These are phyloP conservation scores for Saccharomycopsis sp. DNA, from an alignment of 805 yeast species.

Conservation along the genomic window DNA sequence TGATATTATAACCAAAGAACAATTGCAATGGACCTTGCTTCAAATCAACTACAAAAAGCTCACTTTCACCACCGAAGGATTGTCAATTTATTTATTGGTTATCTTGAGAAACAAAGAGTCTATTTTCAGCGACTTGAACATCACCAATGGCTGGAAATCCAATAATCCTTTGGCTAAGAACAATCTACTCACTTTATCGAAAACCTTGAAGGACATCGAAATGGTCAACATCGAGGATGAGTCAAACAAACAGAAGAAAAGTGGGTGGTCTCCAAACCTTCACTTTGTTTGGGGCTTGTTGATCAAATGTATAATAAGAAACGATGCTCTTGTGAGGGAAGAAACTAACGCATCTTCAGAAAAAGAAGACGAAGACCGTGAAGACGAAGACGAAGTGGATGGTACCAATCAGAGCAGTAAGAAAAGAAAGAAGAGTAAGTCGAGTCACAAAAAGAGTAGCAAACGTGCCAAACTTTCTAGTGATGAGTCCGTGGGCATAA, in stretches of 20 bases:
- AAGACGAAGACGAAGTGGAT: slow-evolving; percentile 21
- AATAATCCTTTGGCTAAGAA: slow-evolving; percentile 70
- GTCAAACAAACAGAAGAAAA: slow-evolving; percentile 41
- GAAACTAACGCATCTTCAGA: background rate
- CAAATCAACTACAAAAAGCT: slow-evolving; percentile 47
- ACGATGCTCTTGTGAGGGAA: background rate
- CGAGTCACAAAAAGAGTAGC: slow-evolving; percentile 26
- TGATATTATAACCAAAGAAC: slow-evolving; percentile 12
- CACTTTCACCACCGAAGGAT: slow-evolving; percentile 68
- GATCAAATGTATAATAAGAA: slow-evolving; percentile 35
- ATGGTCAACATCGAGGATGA: slow-evolving; percentile 36
- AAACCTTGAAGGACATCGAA: slow-evolving; percentile 55
- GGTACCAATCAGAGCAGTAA: slow-evolving; percentile 27
- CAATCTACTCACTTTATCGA: slow-evolving; percentile 53
- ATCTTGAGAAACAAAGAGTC: slow-evolving; percentile 27
- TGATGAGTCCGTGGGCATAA: slow-evolving; percentile 26
- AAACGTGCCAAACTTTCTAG: slow-evolving; percentile 22
- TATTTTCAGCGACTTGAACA: slow-evolving; percentile 16
- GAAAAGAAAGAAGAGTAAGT: slow-evolving; percentile 33
- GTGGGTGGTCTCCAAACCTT: slow-evolving; percentile 66
- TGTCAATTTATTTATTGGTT: slow-evolving; percentile 59
- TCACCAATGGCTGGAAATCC: slow-evolving; percentile 49
- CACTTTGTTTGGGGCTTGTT: slow-evolving; percentile 73
- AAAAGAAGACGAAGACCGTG: slow-evolving; percentile 4
- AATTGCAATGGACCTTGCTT: slow-evolving; percentile 31